Evolutionary conservation across 2,329 filamentous ascomycete species (phyloP).

Genomic region (Alternaria gaisen): DNA sequence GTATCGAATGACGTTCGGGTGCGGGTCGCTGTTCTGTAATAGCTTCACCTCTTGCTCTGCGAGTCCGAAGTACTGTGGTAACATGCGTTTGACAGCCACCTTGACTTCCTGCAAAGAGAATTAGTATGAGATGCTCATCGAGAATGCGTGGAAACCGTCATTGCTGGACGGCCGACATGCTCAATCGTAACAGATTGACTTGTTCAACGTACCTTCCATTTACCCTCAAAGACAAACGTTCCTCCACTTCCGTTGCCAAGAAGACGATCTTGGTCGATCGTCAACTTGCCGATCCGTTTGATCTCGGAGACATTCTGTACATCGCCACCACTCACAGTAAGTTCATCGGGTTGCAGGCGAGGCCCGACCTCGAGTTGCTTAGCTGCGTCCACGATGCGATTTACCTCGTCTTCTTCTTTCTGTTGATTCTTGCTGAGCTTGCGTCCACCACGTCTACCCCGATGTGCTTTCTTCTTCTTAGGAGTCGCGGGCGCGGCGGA

Average conservation of each 20-base stretch:
- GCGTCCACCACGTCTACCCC: slow-evolving; percentile 58
- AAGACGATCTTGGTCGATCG: slow-evolving; percentile 67
- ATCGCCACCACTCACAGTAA: slow-evolving; percentile 54
- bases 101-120: slow-evolving; percentile 68
- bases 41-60: slow-evolving; percentile 93
- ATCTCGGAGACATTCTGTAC: slow-evolving; percentile 58
- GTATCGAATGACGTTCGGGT: slow-evolving; percentile 96
- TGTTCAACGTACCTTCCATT: slow-evolving; percentile 70
- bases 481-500: slow-evolving; percentile 36
- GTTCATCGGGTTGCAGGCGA: slow-evolving; percentile 51
- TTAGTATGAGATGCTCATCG: slow-evolving; percentile 15
- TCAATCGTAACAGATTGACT: not conserved
- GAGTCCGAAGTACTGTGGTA: slow-evolving; percentile 94
- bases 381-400: slow-evolving; percentile 52
- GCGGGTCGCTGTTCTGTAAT: slow-evolving; percentile 91
- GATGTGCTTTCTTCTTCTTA: slow-evolving; percentile 61
- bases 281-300: slow-evolving; percentile 68
- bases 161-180: not conserved
- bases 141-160: not conserved
- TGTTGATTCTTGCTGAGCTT: slow-evolving; percentile 56
- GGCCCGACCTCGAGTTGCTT: slow-evolving; percentile 47
- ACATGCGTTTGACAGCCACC: slow-evolving; percentile 95
- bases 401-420: slow-evolving; percentile 48
- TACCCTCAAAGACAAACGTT: slow-evolving; percentile 95
- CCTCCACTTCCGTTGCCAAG: slow-evolving; percentile 87